Percentiles rank a stretch among this genome's conserved stretches.
Evolutionary conservation across 805 yeast species (phyloP).

Genomic region (Wickerhamiella galacta): DNA sequence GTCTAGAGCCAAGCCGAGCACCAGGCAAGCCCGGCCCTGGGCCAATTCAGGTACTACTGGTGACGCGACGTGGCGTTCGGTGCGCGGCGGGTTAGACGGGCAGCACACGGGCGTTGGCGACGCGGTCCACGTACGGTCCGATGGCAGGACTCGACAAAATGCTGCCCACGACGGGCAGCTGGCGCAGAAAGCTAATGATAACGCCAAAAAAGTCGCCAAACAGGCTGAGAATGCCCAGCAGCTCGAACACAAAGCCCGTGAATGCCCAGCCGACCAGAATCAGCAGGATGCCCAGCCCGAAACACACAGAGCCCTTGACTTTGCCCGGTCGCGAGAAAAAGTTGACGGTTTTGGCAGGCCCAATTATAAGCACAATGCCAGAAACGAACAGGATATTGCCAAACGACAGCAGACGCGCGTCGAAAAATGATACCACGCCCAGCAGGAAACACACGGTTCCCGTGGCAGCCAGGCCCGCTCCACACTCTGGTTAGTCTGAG

Average conservation of each 20-base stretch:
- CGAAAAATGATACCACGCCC: conserved; percentile 76
- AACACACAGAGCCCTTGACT: conserved; percentile 72
- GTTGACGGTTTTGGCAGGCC: conserved; percentile 62
- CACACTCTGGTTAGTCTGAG: conserved; percentile 41
- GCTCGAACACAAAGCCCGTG: conserved; percentile 69
- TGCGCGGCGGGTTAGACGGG: no score
- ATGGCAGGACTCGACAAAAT: conserved; percentile 60
- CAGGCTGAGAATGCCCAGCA: conserved; percentile 73
- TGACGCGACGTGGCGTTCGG: no score
- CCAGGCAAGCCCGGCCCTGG: no score
- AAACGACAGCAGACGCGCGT: conserved; percentile 72
- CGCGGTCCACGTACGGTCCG: conserved; percentile 53
- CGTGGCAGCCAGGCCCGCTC: conserved; percentile 73
- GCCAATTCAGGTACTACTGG: no score
- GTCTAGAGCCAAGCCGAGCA: no score
- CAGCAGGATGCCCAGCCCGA: conserved; percentile 54
- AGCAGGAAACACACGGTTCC: conserved; percentile 59
- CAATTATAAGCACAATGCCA: conserved; percentile 78
- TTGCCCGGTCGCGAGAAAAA: conserved; percentile 81
- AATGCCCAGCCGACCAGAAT: conserved; percentile 66
- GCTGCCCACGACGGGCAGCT: conserved; percentile 79
- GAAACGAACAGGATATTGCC: conserved; percentile 68
- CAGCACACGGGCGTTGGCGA: conserved; percentile 51
- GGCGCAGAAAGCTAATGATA: conserved; percentile 68
- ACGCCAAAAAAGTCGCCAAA: conserved; percentile 92